These are phyloP conservation scores for Tilletia indica DNA, from an alignment of 1,284 basidiomycete genomes.

Conservation along the genomic window DNA sequence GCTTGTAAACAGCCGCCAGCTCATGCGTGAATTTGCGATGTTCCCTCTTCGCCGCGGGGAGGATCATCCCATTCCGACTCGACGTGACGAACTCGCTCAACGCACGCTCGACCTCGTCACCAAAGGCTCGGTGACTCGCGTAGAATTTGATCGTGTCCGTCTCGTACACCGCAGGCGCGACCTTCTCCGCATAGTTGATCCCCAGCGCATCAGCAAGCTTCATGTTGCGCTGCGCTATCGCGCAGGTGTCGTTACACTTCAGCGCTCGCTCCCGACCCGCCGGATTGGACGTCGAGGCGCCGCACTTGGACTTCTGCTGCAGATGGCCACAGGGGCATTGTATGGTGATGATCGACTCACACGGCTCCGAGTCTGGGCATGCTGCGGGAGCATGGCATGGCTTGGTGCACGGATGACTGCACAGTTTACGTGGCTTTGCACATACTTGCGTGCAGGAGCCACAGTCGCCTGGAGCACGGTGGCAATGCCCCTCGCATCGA, in stretches of 20 bases:
- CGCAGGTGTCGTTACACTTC: conserved; percentile 50
- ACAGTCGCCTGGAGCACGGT: conserved; percentile 41
- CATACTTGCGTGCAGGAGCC: conserved; percentile 47
- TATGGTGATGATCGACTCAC: conserved; percentile 45
- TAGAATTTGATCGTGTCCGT: conserved; percentile 41
- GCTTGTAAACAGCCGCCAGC: conserved; percentile 40
- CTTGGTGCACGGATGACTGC: conserved; percentile 47
- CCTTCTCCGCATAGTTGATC: conserved; percentile 38
- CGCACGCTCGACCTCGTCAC: conserved; percentile 42
- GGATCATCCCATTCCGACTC: conserved; percentile 41
- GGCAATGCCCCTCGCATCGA: conserved; percentile 46
- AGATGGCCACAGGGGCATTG: conserved; percentile 51
- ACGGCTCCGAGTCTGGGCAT: conserved; percentile 48
- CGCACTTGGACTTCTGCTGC: conserved; percentile 31
- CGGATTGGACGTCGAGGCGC: conserved; percentile 17
- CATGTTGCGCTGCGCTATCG: conserved; percentile 52
- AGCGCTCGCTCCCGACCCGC: conserved; percentile 25
- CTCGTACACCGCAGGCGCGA: conserved; percentile 34
- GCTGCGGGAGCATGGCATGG: conserved; percentile 50
- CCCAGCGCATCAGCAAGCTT: conserved; percentile 52
- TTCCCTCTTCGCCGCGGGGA: conserved; percentile 35
- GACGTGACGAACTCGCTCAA: conserved; percentile 52
- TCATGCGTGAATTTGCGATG: conserved; percentile 48
- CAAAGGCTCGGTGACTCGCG: conserved; percentile 33
- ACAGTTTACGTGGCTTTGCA: conserved; percentile 44